phyloP scores from a whole-genome alignment of 2,329 filamentous ascomycete species.

The Endoconidiophora laricicola region DNA sequence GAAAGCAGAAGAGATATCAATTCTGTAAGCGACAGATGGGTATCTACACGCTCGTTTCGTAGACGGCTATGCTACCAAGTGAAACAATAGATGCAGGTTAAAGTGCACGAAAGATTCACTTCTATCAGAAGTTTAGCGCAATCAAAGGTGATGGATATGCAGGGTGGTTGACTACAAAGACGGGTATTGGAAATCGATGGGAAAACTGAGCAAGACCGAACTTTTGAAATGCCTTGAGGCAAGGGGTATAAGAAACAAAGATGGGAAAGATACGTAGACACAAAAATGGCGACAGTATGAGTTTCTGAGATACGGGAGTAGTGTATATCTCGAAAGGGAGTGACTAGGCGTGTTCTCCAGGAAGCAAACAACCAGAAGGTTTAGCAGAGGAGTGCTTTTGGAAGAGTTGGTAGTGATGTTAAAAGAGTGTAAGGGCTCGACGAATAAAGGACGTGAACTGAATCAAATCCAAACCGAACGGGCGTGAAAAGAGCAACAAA shows the following conservation, averaged over 20 bases:
- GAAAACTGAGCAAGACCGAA: background rate
- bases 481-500: background rate
- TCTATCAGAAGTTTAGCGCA: background rate
- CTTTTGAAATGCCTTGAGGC: conserved; percentile 8
- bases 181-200: background rate
- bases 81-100: background rate
- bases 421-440: no score
- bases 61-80: background rate
- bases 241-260: conserved; percentile 9
- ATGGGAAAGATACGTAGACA: background rate
- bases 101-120: background rate
- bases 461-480: no score
- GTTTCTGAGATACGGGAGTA: no score
- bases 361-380: no score
- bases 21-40: background rate
- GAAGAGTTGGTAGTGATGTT: no score
- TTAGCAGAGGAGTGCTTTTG: no score
- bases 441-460: no score
- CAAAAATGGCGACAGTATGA: background rate
- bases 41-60: background rate
- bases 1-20: background rate
- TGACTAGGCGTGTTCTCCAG: no score
- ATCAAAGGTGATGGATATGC: no score
- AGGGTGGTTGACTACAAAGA: background rate
- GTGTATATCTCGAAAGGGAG: no score